Conservation (phyloP, 179 eudicot species). For the Gypsophila paniculata region DNA sequence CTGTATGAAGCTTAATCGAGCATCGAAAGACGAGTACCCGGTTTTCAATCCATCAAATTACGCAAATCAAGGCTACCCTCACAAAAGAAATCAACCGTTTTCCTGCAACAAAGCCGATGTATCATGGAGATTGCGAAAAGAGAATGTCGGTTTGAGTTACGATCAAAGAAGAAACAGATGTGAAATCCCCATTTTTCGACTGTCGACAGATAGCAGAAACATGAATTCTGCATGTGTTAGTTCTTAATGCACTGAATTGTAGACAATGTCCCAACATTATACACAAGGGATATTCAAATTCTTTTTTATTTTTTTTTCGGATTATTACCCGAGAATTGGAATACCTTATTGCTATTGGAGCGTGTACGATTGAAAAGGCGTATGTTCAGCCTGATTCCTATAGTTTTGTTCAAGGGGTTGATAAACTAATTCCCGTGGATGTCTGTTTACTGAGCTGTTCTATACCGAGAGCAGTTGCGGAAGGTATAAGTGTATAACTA, state of each 20-base stretch:
- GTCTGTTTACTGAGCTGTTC: too few species aligned
- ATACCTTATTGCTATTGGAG: too few species aligned
- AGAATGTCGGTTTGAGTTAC: constrained; percentile 15
- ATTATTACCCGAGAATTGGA: too few species aligned
- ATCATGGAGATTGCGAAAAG: constrained; percentile 23
- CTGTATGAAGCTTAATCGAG: constrained; percentile 39
- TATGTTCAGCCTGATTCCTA: too few species aligned
- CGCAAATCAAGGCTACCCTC: constrained; percentile 42
- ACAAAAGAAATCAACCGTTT: constrained; percentile 22
- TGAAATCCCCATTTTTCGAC: constrained; percentile 45
- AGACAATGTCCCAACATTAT: neutral
- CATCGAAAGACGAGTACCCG: constrained; percentile 34
- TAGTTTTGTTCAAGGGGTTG: too few species aligned
- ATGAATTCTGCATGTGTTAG: constrained; percentile 32
- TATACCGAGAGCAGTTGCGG: too few species aligned
- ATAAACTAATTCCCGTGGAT: too few species aligned
- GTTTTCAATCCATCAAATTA: constrained; percentile 56
- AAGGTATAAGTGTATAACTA: too few species aligned
- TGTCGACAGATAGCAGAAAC: constrained; percentile 26
- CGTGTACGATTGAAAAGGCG: too few species aligned
- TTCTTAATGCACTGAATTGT: constrained; percentile 10
- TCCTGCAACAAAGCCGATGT: constrained; percentile 21
- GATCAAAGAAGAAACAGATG: constrained; percentile 28
- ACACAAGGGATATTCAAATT: neutral
- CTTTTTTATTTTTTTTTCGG: neutral